Percentiles rank a stretch among this genome's conserved stretches.
Evolutionary conservation across 441 rosid genomes (phyloP).

Genomic region (Erodium moschatum): DNA sequence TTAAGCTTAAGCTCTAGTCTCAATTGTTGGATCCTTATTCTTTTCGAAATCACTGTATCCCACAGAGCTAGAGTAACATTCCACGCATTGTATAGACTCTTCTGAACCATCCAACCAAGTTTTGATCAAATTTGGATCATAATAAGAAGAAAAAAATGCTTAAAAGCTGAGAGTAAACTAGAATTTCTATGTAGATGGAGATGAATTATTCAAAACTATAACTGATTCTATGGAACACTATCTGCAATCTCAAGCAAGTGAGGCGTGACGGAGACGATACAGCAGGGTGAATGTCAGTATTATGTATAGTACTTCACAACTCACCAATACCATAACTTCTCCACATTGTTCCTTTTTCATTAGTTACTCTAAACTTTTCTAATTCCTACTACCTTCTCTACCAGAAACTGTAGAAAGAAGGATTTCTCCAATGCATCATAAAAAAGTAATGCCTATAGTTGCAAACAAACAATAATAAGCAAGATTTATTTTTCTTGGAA

Average conservation of each 20-base stretch:
- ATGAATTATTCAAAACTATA: not conserved
- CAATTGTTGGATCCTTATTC: constrained; percentile 57
- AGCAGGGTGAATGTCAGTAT: not conserved
- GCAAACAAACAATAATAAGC: not conserved
- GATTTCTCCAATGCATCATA: not conserved
- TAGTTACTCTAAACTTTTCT: not conserved
- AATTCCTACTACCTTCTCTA: not conserved
- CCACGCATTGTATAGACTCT: constrained; percentile 62
- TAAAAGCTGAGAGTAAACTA: constrained; percentile 10
- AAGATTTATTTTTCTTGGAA: not conserved
- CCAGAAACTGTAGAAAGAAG: not conserved
- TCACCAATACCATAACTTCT: not conserved
- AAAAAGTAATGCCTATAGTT: not conserved
- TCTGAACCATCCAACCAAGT: constrained; percentile 41
- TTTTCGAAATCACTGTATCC: constrained; percentile 59
- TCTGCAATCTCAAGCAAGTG: not conserved
- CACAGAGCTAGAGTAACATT: constrained; percentile 46
- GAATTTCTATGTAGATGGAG: not conserved
- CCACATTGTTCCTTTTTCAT: not conserved
- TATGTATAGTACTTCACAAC: not conserved
- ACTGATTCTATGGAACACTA: not conserved
- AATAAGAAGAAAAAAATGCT: constrained; percentile 8
- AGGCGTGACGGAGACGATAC: not conserved
- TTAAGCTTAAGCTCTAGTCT: constrained; percentile 64
- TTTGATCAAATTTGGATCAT: constrained; percentile 13